These are phyloP conservation scores for Schwanniomyces yamadae DNA, from an alignment of 805 yeast genomes.

Conservation along the genomic window DNA sequence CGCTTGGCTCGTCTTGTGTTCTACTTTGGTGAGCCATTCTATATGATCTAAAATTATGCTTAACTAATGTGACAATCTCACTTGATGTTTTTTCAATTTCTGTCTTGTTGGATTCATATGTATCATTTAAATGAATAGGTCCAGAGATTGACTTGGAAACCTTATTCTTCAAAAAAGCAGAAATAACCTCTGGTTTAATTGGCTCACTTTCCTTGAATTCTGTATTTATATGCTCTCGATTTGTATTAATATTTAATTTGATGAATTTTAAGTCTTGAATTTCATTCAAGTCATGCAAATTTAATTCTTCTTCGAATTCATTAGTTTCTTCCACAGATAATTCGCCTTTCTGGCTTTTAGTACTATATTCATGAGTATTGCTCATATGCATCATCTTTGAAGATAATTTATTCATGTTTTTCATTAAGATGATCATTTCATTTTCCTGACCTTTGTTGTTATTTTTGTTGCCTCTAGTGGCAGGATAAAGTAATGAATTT, in stretches of 20 bases:
- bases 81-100: conserved; percentile 33
- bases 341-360: conserved; percentile 4
- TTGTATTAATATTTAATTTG: conserved; percentile 29
- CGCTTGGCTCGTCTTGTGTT: conserved; percentile 4
- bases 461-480: conserved; percentile 6
- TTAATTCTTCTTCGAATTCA: conserved; percentile 30
- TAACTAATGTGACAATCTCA: conserved; percentile 31
- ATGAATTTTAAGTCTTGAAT: conserved; percentile 29
- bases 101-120: conserved; percentile 22
- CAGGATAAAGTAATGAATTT: conserved; percentile 1
- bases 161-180: conserved; percentile 16
- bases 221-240: conserved; percentile 12
- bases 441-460: conserved; percentile 32
- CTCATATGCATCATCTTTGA: conserved; percentile 62
- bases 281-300: conserved; percentile 39
- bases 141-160: conserved; percentile 2
- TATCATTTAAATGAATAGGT: conserved; percentile 24
- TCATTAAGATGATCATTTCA: conserved; percentile 72
- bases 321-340: conserved; percentile 14
- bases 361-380: neutral
- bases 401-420: conserved; percentile 86
- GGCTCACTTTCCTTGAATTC: conserved; percentile 16
- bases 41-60: conserved; percentile 35
- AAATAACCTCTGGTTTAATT: conserved; percentile 10
- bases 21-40: conserved; percentile 14